Evolutionary conservation across 2,329 filamentous ascomycete genomes (phyloP).

Genomic region (Paraphaeosphaeria sporulosa): DNA sequence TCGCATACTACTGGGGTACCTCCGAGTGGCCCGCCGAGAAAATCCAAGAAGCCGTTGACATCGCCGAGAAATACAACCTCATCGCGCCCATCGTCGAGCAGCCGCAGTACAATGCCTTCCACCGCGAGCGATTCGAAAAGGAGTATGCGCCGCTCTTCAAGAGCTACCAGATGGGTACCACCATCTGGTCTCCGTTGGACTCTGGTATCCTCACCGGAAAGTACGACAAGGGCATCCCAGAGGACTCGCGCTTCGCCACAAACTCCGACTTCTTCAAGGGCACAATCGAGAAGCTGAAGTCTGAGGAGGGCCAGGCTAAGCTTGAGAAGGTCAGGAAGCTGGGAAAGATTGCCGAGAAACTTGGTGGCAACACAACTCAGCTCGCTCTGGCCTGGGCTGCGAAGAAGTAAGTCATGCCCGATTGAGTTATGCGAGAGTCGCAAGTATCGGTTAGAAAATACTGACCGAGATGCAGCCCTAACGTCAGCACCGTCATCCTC

Average conservation of each 20-base stretch:
- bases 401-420: slow-evolving; percentile 55
- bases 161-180: slow-evolving; percentile 65
- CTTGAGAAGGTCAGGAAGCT: slow-evolving; percentile 66
- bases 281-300: slow-evolving; percentile 61
- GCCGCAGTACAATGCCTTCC: slow-evolving; percentile 69
- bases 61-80: slow-evolving; percentile 68
- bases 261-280: slow-evolving; percentile 66
- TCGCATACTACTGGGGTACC: slow-evolving; percentile 64
- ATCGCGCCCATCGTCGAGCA: slow-evolving; percentile 64
- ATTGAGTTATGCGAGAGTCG: background rate
- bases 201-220: slow-evolving; percentile 68
- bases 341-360: slow-evolving; percentile 58
- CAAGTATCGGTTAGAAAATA: background rate
- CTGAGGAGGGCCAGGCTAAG: slow-evolving; percentile 59
- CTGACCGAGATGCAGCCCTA: slow-evolving; percentile 43
- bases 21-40: slow-evolving; percentile 67
- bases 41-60: slow-evolving; percentile 66
- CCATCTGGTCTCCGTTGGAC: slow-evolving; percentile 64
- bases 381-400: slow-evolving; percentile 67
- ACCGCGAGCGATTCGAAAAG: slow-evolving; percentile 67
- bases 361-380: slow-evolving; percentile 58
- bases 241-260: slow-evolving; percentile 66
- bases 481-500: slow-evolving; percentile 65
- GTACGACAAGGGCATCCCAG: slow-evolving; percentile 69
- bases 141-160: slow-evolving; percentile 66